Evolutionary conservation across 2,329 filamentous ascomycete species (phyloP), one percentile per base, ranked within the genome.

Genomic region (Aphanoascus verrucosus): DNA sequence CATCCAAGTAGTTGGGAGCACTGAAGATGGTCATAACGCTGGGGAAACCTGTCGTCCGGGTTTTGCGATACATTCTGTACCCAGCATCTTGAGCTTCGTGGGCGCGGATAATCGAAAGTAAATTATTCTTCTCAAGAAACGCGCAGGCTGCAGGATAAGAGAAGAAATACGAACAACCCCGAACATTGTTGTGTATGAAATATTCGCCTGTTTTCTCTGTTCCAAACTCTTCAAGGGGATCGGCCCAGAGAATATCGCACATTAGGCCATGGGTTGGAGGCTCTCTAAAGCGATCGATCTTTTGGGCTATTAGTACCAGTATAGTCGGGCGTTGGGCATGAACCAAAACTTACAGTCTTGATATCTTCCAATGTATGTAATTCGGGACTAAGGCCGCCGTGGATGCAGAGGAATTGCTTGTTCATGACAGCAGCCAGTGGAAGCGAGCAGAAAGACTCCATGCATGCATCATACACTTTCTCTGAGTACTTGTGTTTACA

Each of bases 21-120:
- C 91, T 97, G 78, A 98, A 98, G 65, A 98, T 98, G 62, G 93
- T 98, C 93, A 98, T 98, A 59, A 98, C 93, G 73, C 90, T 96
- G 19, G 93, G 93, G 75, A 98, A 98, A 1, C 93, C 93, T 17
- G 93, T 98, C 1, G 93, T 97, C 59, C 91, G 82, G 23, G 93
- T 98, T 79, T 98, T 98, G 62, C 93, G 83, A 72, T 98, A 98
- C 93, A 98, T 98, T 68, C 93, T 82, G 72, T 98, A 98, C 17
- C 93, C 93, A 37, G 93, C 93, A 73, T 98, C 93, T 76, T 98
- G 93, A 38, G 93, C 93, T 72, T 98, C 93, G 76, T 98, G 93
- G 17, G 93, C 93, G 64, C 93, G 86, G 67, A 98, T 98, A 64
- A 98, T 84, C 19, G 93, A 98, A 41, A 98, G 80, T 9, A 98